These are phyloP conservation scores for Cyclostephanos invisitatus DNA, from an alignment of 108 stramenopile species.

Conservation along the genomic window DNA sequence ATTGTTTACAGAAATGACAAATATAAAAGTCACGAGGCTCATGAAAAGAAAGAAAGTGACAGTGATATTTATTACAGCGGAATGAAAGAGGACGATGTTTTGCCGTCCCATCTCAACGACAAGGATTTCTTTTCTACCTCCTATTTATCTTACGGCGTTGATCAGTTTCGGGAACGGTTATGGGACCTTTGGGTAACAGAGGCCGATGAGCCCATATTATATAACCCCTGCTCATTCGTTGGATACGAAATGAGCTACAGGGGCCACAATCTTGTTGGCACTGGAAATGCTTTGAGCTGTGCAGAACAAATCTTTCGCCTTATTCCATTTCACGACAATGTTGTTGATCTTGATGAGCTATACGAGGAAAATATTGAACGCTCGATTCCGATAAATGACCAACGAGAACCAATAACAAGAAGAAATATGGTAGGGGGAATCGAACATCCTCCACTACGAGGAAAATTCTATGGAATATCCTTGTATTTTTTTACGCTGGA, in stretches of 20 bases:
- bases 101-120: slow-evolving; percentile 60
- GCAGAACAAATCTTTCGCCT: slow-evolving; percentile 71
- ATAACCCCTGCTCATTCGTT: slow-evolving; percentile 79
- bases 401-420: slow-evolving; percentile 19
- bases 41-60: slow-evolving; percentile 12
- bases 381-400: slow-evolving; percentile 10
- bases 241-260: slow-evolving; percentile 66
- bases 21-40: neutral
- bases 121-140: slow-evolving; percentile 85
- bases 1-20: slow-evolving; percentile 62
- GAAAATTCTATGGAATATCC: slow-evolving; percentile 92
- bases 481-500: slow-evolving; percentile 92
- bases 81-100: slow-evolving; percentile 2
- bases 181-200: slow-evolving; percentile 80
- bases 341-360: slow-evolving; percentile 55
- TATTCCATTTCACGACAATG: slow-evolving; percentile 74
- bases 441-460: slow-evolving; percentile 78
- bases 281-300: slow-evolving; percentile 73
- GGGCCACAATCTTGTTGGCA: slow-evolving; percentile 65
- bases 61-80: neutral
- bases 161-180: slow-evolving; percentile 85
- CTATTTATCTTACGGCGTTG: slow-evolving; percentile 85
- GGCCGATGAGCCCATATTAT: slow-evolving; percentile 38
- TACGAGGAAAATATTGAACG: slow-evolving; percentile 47
- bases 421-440: slow-evolving; percentile 75